A percentile compares a stretch with the other conserved stretches of the same genome.
Evolutionary conservation across 1,139 yeast species (phyloP).

Genomic region (Debaryomyces robertsiae): DNA sequence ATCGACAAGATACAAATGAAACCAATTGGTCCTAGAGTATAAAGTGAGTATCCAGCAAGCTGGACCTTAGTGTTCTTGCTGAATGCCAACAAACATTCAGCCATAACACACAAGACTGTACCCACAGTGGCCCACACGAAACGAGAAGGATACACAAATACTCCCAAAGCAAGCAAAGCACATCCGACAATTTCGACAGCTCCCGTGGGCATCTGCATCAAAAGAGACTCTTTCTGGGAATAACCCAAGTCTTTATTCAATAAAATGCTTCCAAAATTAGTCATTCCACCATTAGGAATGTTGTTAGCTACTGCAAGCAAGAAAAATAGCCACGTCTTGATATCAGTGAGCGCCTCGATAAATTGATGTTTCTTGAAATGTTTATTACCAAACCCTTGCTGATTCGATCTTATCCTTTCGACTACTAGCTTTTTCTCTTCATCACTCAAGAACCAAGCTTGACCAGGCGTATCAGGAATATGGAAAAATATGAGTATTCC

Average conservation of each 20-base stretch:
- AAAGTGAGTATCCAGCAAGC: conserved; percentile 31
- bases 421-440: conserved; percentile 33
- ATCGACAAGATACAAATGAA: conserved; percentile 51
- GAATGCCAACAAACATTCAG: conserved; percentile 53
- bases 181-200: conserved; percentile 48
- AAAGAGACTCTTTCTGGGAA: conserved; percentile 26
- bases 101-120: conserved; percentile 37
- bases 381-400: conserved; percentile 57
- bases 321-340: conserved; percentile 42
- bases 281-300: conserved; percentile 37
- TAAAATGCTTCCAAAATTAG: conserved; percentile 44
- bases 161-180: conserved; percentile 31
- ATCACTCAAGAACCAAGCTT: conserved; percentile 36
- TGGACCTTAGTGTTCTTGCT: conserved; percentile 35
- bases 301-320: conserved; percentile 25
- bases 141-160: conserved; percentile 32
- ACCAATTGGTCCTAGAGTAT: conserved; percentile 35
- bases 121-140: conserved; percentile 47
- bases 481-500: conserved; percentile 24
- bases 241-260: conserved; percentile 47
- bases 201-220: conserved; percentile 40
- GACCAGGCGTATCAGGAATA: conserved; percentile 28
- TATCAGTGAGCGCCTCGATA: conserved; percentile 49
- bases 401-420: conserved; percentile 29
- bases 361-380: conserved; percentile 56